phyloP scores from a whole-genome alignment of 257 asterid species.

The Scutellaria galericulata region DNA sequence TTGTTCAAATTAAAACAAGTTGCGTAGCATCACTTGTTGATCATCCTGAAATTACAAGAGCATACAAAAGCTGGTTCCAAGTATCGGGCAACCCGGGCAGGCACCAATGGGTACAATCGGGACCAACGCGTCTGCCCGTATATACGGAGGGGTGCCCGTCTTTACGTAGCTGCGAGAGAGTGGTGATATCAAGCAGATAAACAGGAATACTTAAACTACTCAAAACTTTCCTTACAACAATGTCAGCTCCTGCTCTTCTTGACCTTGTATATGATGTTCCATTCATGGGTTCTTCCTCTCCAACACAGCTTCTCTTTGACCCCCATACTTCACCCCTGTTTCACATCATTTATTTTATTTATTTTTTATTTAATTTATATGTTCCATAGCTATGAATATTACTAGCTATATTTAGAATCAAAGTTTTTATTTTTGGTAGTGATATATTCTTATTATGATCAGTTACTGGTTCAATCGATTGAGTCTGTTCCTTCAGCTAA shows the following conservation, averaged over 20 bases:
- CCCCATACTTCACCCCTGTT: constrained; percentile 35
- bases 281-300: constrained; percentile 31
- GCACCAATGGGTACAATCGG: constrained; percentile 63
- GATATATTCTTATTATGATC: no score
- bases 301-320: constrained; percentile 17
- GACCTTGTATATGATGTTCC: constrained; percentile 45
- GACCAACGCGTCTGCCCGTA: constrained; percentile 32
- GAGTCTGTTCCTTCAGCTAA: no score
- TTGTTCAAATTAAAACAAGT: no score
- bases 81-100: constrained; percentile 61
- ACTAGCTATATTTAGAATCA: no score
- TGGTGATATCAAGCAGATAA: constrained; percentile 49
- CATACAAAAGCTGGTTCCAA: constrained; percentile 63
- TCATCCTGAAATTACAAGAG: constrained; percentile 31
- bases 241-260: constrained; percentile 39
- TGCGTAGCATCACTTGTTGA: no score
- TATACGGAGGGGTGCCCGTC: constrained; percentile 64
- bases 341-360: background rate
- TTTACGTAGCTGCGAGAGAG: constrained; percentile 47
- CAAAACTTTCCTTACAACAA: constrained; percentile 34
- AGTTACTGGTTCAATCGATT: no score
- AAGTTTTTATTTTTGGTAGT: no score
- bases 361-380: no score
- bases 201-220: constrained; percentile 38
- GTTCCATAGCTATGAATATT: no score